Conservation (phyloP, 495 filamentous ascomycete genomes). For the Hapsidospora chrysogenum region DNA sequence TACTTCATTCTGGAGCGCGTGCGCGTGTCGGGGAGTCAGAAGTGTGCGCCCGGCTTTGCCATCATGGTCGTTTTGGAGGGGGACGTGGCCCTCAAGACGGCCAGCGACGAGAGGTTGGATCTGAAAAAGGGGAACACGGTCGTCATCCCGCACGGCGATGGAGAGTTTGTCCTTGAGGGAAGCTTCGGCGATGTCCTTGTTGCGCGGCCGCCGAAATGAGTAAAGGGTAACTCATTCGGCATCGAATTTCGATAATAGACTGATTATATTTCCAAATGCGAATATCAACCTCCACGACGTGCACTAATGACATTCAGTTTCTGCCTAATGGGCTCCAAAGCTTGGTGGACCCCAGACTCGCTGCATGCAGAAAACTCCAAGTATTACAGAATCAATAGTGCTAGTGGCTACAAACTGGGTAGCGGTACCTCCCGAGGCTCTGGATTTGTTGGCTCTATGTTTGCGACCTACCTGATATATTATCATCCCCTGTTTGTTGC, state of each 20-base stretch:
- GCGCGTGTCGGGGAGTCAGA: not conserved
- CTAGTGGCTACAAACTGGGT: too few species aligned
- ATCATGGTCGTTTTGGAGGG: not conserved
- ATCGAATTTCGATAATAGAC: not conserved
- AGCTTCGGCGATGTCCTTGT: not conserved
- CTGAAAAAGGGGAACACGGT: not conserved
- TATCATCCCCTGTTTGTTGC: too few species aligned
- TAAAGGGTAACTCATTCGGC: not conserved
- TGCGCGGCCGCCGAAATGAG: not conserved
- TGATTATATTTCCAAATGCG: too few species aligned
- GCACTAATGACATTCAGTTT: too few species aligned
- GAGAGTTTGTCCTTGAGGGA: not conserved
- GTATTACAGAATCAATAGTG: too few species aligned
- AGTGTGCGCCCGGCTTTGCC: not conserved
- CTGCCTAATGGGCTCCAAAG: too few species aligned
- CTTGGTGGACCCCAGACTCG: too few species aligned
- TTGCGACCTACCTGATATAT: too few species aligned
- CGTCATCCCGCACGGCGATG: not conserved
- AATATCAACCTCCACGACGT: too few species aligned
- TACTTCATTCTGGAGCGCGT: not conserved
- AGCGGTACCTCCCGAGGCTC: too few species aligned
- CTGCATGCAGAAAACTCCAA: too few species aligned
- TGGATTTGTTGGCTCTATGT: too few species aligned
- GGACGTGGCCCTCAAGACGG: not conserved
- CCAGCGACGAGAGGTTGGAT: not conserved